phyloP scores from a whole-genome alignment of 1,284 basidiomycete genomes.

The Grifola frondosa region DNA sequence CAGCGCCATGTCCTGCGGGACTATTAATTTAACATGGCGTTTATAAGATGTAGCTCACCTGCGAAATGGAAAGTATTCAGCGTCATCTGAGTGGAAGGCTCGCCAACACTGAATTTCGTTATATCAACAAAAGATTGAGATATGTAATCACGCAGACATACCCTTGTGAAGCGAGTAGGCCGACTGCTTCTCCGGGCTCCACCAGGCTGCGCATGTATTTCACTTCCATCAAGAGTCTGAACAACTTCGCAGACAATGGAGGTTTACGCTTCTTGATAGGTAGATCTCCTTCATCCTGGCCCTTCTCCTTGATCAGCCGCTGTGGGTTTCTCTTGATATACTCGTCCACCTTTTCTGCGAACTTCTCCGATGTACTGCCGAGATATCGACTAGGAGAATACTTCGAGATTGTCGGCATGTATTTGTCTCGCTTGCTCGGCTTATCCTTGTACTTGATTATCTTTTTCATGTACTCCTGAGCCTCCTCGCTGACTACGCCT shows the following conservation, averaged over 20 bases:
- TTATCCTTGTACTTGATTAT: constrained; percentile 73
- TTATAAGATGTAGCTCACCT: constrained; percentile 48
- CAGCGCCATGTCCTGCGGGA: constrained; percentile 87
- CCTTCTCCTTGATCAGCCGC: constrained; percentile 67
- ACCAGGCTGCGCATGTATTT: constrained; percentile 93
- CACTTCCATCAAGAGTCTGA: constrained; percentile 82
- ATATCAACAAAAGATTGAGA: constrained; percentile 8
- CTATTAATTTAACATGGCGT: constrained; percentile 2
- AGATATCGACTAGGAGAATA: constrained; percentile 83
- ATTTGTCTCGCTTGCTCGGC: constrained; percentile 52
- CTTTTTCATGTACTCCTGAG: constrained; percentile 85
- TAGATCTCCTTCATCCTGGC: constrained; percentile 38
- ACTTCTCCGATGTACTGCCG: constrained; percentile 92
- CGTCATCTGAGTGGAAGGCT: constrained; percentile 99
- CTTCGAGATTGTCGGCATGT: constrained; percentile 75
- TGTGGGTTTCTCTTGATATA: constrained; percentile 84
- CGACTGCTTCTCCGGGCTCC: constrained; percentile 98
- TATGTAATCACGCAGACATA: constrained; percentile 37
- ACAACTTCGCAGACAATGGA: constrained; percentile 59
- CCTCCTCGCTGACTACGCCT: constrained; percentile 64
- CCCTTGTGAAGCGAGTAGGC: constrained; percentile 97
- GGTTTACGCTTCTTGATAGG: constrained; percentile 46
- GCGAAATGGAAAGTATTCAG: constrained; percentile 99
- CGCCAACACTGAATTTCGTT: constrained; percentile 73
- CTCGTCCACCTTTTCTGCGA: constrained; percentile 78